Evolutionary conservation across 2,329 filamentous ascomycete species (phyloP), one percentile per base, ranked within the genome.

Genomic region (Knoxdaviesia capensis): DNA sequence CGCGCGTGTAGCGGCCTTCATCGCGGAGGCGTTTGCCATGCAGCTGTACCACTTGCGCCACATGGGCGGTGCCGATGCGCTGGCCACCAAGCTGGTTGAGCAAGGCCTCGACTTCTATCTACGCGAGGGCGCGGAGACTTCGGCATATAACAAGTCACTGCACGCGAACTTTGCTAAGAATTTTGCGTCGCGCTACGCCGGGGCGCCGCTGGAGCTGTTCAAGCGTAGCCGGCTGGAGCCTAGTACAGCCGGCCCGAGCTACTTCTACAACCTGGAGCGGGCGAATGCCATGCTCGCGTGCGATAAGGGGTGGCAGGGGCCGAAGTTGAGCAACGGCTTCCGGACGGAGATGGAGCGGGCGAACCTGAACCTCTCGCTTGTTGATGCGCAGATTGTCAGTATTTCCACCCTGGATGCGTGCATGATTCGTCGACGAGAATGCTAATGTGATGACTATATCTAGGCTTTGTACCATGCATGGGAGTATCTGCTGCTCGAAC

Each of bases 11-110:
- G 84, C 86, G 4, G 80, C 86, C 3, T 77, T 85, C 47, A 70
- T 93, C 48, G 84, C 83, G 9, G 86, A 96, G 55, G 81, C 90
- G 36, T 75, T 93, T 45, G 82, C 87, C 3, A 86, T 96, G 69
- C 84, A 93, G 57, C 65, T 96, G 11, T 92, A 94, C 54, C 79
- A 84, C 51, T 72, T 82, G 20, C 80, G 86, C 37, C 83, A 93
- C 55, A 71, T 77, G 46, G 78, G 80, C 7, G 75, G 82, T 50
- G 67, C 66, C 1, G 62, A 67, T 34, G 62, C 64, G 0, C 72
- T 88, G 44, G 71, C 85, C 29, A 79, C 78, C 49, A 74, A 74
- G 7, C 63, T 96, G 2, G 68, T 86, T 11, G 69, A 76, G 31
- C 20, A 20, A 20, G 77, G 86, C 48, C 62, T 98, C 6, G 71